phyloP scores from a whole-genome alignment of 345 rosid species.

The Euphorbia pulcherrima region DNA sequence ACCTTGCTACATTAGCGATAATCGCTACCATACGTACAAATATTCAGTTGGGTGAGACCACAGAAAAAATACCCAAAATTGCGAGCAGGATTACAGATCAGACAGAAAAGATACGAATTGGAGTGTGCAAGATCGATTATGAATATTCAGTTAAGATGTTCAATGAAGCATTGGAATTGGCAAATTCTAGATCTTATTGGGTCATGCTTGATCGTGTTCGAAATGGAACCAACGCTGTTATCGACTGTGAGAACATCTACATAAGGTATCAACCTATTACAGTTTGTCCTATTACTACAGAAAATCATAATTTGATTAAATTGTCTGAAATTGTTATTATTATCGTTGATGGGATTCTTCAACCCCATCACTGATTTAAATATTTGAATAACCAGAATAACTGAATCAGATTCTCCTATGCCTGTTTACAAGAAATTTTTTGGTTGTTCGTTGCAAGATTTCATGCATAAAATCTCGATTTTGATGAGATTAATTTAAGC shows the following conservation, averaged over 20 bases:
- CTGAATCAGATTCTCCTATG: no score
- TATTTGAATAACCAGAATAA: no score
- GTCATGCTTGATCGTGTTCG: neutral
- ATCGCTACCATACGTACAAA: neutral
- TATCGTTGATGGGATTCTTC: no score
- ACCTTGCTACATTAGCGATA: neutral
- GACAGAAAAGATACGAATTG: neutral
- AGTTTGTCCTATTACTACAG: neutral
- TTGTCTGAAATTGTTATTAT: neutral
- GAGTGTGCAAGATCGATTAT: neutral
- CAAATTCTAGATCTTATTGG: neutral
- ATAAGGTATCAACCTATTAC: neutral
- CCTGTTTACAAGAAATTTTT: no score
- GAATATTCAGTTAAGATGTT: neutral
- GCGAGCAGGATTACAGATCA: neutral
- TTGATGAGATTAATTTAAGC: no score
- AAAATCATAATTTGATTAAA: neutral
- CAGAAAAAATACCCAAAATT: neutral
- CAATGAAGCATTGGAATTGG: neutral
- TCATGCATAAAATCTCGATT: no score
- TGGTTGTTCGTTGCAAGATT: no score
- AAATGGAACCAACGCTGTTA: neutral
- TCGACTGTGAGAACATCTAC: neutral
- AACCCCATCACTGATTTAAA: no score
- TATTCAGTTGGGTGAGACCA: neutral